Evolutionary conservation across 805 yeast genomes (phyloP).

Genomic region (Metschnikowia matae): DNA sequence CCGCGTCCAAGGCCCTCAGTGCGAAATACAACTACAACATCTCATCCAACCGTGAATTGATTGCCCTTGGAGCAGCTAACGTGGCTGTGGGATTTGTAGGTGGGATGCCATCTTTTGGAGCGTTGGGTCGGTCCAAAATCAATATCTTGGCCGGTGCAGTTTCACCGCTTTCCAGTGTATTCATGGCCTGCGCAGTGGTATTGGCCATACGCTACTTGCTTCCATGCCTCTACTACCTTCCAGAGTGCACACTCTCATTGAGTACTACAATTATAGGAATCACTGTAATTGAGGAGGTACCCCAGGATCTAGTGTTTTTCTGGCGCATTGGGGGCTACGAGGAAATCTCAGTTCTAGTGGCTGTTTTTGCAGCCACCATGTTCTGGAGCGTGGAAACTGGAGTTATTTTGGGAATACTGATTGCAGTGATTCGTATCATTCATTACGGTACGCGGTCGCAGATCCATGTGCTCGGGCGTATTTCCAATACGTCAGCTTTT

Average conservation of each 20-base stretch:
- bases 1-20: slow-evolving; percentile 31
- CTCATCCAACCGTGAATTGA: slow-evolving; percentile 30
- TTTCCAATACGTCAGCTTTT: slow-evolving; percentile 48
- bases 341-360: slow-evolving; percentile 19
- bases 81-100: slow-evolving; percentile 26
- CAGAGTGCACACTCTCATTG: slow-evolving; percentile 32
- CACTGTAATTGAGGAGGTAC: slow-evolving; percentile 48
- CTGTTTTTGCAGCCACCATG: slow-evolving; percentile 25
- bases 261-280: slow-evolving; percentile 44
- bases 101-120: slow-evolving; percentile 35
- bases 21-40: slow-evolving; percentile 30
- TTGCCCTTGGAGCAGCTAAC: slow-evolving; percentile 31
- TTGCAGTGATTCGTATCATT: slow-evolving; percentile 34
- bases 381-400: slow-evolving; percentile 40
- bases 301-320: slow-evolving; percentile 36
- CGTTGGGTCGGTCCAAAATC: slow-evolving; percentile 33
- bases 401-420: slow-evolving; percentile 30
- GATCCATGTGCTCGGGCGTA: slow-evolving; percentile 43
- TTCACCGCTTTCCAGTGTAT: slow-evolving; percentile 37
- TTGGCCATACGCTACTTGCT: slow-evolving; percentile 24
- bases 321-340: slow-evolving; percentile 22
- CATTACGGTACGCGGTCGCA: slow-evolving; percentile 40
- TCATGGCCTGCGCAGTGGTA: slow-evolving; percentile 27
- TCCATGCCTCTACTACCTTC: slow-evolving; percentile 25
- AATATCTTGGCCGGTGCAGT: slow-evolving; percentile 43